Base-by-base conservation (phyloP, 306 rosid genomes). In the Lathyrus tuberosus region DNA sequence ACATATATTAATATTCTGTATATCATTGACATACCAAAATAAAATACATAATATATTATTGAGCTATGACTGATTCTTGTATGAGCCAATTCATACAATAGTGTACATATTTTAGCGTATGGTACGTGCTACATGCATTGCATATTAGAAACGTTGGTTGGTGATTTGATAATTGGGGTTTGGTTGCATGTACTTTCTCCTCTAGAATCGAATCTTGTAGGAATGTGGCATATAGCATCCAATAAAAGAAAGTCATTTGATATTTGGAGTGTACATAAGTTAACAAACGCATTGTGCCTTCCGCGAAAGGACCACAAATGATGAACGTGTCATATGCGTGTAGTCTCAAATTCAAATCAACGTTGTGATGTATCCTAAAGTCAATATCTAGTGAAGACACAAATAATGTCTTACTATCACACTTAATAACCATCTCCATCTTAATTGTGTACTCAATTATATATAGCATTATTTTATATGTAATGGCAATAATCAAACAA, bases 131-230 rank as follows among this genome's bases (percentile, higher is more conserved):
- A 54, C 61, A 77, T 70, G 72, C 75, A 66, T 20, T 20, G 33
- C 38, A 22, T 52, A 20, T 40, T 48, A 49, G 20, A 72, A 66
- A 47, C 10, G 71, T 53, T 78, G n/a, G n/a, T n/a, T n/a, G n/a
- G n/a, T n/a, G n/a, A n/a, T n/a, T n/a, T n/a, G n/a, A n/a, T n/a
- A n/a, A n/a, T n/a, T n/a, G 48, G 48, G 22, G 78, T 38, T 67
- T 59, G 75, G 75, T 72, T 78, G 1, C 78, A 67, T 67, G 78
- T 40, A 78, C 10, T 28, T 65, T 37, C 30, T 28, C 65, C 8
- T 37, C 46, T 18, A 54, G 35, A 57, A 57, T 63, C 14, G 56
- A 53, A 63, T 63, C n/a, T 72, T 72, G 8, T 48, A 42, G 35
- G 20, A 16, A 56, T 12, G 9, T 26, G 38, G 37, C 10, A 56